Evolutionary conservation across 2,329 filamentous ascomycete genomes (phyloP).

Genomic region (Exophiala lecanii-corni): DNA sequence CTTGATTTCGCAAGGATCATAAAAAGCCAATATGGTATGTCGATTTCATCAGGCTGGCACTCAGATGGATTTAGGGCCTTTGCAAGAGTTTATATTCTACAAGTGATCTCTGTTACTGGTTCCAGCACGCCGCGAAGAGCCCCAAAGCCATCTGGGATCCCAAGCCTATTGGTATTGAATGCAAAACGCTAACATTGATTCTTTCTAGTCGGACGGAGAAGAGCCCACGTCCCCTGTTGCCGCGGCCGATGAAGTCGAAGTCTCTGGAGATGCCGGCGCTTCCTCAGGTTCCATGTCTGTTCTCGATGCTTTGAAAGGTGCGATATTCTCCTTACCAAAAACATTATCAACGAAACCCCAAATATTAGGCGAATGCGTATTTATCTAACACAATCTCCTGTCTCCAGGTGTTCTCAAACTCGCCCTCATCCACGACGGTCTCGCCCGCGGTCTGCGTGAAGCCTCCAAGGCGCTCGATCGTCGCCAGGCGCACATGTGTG

Average conservation of each 20-base stretch:
- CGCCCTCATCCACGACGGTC: slow-evolving; percentile 98
- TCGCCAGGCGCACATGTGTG: slow-evolving; percentile 99
- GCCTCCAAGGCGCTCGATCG: slow-evolving; percentile 98
- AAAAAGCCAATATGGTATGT: slow-evolving; percentile 44
- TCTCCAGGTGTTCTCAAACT: slow-evolving; percentile 77
- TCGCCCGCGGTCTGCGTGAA: slow-evolving; percentile 96
- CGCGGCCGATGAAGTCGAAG: slow-evolving; percentile 88
- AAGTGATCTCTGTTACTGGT: neutral
- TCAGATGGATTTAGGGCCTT: neutral
- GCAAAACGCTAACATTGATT: slow-evolving; percentile 26
- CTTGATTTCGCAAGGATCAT: slow-evolving; percentile 27
- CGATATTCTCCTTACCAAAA: too few relatives aligned
- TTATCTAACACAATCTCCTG: neutral
- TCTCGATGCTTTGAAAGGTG: slow-evolving; percentile 89
- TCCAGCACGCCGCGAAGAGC: too few relatives aligned
- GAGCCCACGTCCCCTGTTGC: slow-evolving; percentile 77
- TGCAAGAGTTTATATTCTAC: neutral
- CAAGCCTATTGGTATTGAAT: too few relatives aligned
- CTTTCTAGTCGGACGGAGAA: slow-evolving; percentile 92
- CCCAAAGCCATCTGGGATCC: too few relatives aligned
- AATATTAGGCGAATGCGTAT: too few relatives aligned
- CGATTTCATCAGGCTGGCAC: too few relatives aligned
- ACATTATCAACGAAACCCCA: too few relatives aligned
- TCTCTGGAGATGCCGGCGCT: slow-evolving; percentile 78
- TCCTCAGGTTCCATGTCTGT: slow-evolving; percentile 85